Evolutionary conservation across 495 filamentous ascomycete species (phyloP), one percentile per base, ranked within the genome.

Genomic region (Chaetomidium leptoderma): DNA sequence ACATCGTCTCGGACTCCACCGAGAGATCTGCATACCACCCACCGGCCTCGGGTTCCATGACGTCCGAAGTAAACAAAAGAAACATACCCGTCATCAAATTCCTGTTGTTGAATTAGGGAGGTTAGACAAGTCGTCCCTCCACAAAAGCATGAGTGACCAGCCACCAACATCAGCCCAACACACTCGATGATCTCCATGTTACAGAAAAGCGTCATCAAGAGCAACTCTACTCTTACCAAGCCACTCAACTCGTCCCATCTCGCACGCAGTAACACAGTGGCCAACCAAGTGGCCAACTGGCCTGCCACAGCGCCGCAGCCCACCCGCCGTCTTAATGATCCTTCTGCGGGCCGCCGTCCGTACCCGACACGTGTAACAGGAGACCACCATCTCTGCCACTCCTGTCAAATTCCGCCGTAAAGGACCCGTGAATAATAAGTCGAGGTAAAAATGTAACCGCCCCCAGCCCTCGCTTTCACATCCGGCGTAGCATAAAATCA

Each of bases 1-100:
- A n/a, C n/a, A n/a, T n/a, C n/a, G n/a, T n/a, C n/a, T n/a, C n/a
- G n/a, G n/a, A n/a, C n/a, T n/a, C n/a, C n/a, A n/a, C n/a, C 27
- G 45, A 13, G 45, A 32, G 45, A 48, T 48, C 45, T 33, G 29
- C 45, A 30, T 32, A 17, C 45, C 45, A 48, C 5, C 26, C 44
- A 30, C 13, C 14, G 0, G 9, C 26, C 19, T 17, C n/a, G 21
- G 6, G 4, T 2, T 24, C 8, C 45, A 48, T 48, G 45, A 48
- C 45, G n/a, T 48, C 8, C 5, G 3, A 27, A 21, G 7, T 21
- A 49, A 33, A 49, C 29, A 49, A n/a, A n/a, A n/a, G n/a, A n/a
- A n/a, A n/a, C n/a, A n/a, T n/a, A n/a, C n/a, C n/a, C n/a, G n/a
- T n/a, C n/a, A n/a, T n/a, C n/a, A n/a, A n/a, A n/a, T n/a, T n/a